Base-by-base conservation (phyloP, 768 basidiomycete genomes). In the Termitomyces eurrhizus region DNA sequence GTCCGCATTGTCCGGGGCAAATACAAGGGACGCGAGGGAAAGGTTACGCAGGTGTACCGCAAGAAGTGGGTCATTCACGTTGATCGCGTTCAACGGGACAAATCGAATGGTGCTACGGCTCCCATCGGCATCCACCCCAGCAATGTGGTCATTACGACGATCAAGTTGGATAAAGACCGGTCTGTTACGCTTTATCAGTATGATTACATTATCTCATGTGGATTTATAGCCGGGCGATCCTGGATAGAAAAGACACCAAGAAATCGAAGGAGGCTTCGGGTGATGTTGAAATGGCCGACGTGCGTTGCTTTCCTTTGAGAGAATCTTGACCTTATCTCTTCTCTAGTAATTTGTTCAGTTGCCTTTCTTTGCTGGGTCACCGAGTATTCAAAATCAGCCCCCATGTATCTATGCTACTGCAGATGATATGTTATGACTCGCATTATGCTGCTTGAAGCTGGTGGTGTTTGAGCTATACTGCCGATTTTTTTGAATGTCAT, bases 61-160 rank as follows among this genome's bases (percentile, higher is more conserved):
- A 96, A 96, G 88, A 95, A 96, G 77, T 98, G 93, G 92, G 93
- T 98, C 58, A 90, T 99, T 76, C 90, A 98, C 78, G 92, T 99
- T 72, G 96, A 99, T 78, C 93, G 96, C 73, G 94, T 99, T 58
- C 89, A 91, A 76, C 87, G 94, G 67, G 96, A 99, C 82, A 98
- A 98, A 79, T 93, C 93, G 66, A 97, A 96, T 73, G 96, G 97
- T 65, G 89, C 95, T 62, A 87, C 94, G 58, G 86, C 90, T 61
- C 92, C 92, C 70, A 95, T 99, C 69, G 94, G 95, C 67, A 87
- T 99, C 68, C 90, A 96, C 83, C 95, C 96, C 60, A 93, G 90
- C 81, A 98, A 97, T 74, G 94, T 98, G 56, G 92, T 96, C 64
- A 93, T 99, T 73, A 87, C 88, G 66, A 90, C 80, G 69, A 85